Evolutionary conservation across 352 stramenopile genomes (phyloP).

Genomic region (Phytophthora pseudosyringae): DNA sequence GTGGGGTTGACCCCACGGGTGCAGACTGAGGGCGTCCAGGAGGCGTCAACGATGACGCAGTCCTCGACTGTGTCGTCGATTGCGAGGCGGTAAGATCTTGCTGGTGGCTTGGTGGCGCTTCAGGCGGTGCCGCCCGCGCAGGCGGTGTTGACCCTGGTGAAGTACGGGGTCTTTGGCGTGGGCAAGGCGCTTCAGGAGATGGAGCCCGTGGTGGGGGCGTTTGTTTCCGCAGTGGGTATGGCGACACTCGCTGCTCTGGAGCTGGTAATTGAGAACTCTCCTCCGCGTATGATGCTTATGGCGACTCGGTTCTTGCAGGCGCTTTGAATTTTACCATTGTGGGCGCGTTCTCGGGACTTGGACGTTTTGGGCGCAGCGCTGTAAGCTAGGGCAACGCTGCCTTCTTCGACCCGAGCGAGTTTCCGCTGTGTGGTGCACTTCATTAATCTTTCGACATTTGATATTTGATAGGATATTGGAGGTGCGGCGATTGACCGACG

Average conservation of each 20-base stretch:
- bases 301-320: background rate
- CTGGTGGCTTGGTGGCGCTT: background rate
- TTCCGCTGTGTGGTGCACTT: background rate
- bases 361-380: too few relatives aligned
- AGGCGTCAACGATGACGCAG: background rate
- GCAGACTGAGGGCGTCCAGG: too few relatives aligned
- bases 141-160: background rate
- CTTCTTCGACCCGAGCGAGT: background rate
- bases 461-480: background rate
- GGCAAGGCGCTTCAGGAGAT: background rate
- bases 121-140: background rate
- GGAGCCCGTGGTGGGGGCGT: background rate
- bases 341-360: too few relatives aligned
- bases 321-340: background rate
- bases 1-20: background rate
- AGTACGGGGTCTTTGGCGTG: background rate
- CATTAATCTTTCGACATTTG: background rate
- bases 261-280: background rate
- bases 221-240: constrained; percentile 7
- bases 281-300: background rate
- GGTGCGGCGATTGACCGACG: background rate
- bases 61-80: background rate
- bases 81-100: background rate
- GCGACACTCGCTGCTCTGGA: constrained; percentile 1
- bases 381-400: too few relatives aligned